Evolutionary conservation across 805 yeast genomes (phyloP), one percentile per base, ranked within the genome.

Genomic region (Cyberlindnera petersonii): DNA sequence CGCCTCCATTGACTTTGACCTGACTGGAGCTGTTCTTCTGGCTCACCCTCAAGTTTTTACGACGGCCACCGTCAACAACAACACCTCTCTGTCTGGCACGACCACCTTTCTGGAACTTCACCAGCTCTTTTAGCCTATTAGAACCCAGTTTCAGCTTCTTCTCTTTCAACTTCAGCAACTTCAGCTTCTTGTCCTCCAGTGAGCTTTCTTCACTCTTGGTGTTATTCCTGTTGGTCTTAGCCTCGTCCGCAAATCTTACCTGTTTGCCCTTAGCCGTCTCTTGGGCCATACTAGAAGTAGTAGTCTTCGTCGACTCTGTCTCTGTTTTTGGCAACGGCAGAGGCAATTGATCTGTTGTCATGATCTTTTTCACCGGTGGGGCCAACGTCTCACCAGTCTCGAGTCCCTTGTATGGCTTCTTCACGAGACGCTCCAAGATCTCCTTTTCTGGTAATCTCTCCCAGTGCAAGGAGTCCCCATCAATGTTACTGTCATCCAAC

Each of bases 341-440:
- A 14, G 40, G 35, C 16, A 33, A 18, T 23, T 31, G 33, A 4
- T 28, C 36, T 7, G 35, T n/a, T n/a, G n/a, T 26, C 28, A 15
- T 27, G 28, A 43, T 24, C 33, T 34, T 39, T 21, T 31, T 37
- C 22, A 24, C 7, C 14, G 26, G 16, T 19, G 24, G 33, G 6
- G 26, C 24, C 24, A 26, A 16, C 15, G 18, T 24, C 18, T 24
- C 30, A 24, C 36, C 36, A 24, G 17, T 32, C 9, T 32, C 35
- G 20, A 39, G 31, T 7, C 27, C 38, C 4, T 15, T 21, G 22
- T 27, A 27, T 14, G 31, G 32, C 13, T 26, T 13, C n/a, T 33
- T 33, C 8, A 32, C 26, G 8, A 27, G 31, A 15, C 24, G 17
- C n/a, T 27, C 27, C 26, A 34, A 20, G n/a, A 13, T 31, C 23